These are phyloP conservation scores for Fusarium irregulare DNA, from an alignment of 2,329 filamentous ascomycete genomes.

Conservation along the genomic window DNA sequence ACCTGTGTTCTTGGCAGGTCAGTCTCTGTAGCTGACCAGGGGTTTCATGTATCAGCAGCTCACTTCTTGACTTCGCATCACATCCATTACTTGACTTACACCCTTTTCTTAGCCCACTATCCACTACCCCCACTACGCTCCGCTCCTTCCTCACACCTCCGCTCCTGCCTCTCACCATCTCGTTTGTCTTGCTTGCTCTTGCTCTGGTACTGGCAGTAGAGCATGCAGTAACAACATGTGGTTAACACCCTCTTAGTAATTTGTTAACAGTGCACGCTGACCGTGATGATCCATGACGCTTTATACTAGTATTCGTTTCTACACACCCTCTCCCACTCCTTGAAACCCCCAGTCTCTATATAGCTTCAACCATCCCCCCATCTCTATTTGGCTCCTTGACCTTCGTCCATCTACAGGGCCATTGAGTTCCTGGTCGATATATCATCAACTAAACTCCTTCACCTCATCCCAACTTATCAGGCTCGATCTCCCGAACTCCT, in stretches of 20 bases:
- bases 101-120: conserved; percentile 10
- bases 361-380: conserved; percentile 44
- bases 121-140: conserved; percentile 10
- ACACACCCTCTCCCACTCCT: conserved; percentile 31
- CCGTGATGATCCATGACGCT: conserved; percentile 30
- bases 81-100: conserved; percentile 4
- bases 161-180: conserved; percentile 32
- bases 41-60: conserved; percentile 35
- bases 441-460: conserved; percentile 21
- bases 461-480: not conserved
- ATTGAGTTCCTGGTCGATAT: conserved; percentile 43
- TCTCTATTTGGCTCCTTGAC: conserved; percentile 19
- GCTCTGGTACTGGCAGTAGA: not conserved
- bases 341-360: conserved; percentile 45
- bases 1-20: conserved; percentile 8
- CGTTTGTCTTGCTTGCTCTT: conserved; percentile 21
- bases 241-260: conserved; percentile 3
- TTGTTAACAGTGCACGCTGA: conserved; percentile 30
- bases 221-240: not conserved
- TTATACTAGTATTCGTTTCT: conserved; percentile 15
- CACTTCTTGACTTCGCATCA: conserved; percentile 4
- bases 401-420: conserved; percentile 40
- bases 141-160: conserved; percentile 16
- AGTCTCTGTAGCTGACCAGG: conserved; percentile 20
- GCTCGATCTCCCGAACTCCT: conserved; percentile 10